Conservation (phyloP, 2,329 filamentous ascomycete species). For the Biscogniauxia marginata region DNA sequence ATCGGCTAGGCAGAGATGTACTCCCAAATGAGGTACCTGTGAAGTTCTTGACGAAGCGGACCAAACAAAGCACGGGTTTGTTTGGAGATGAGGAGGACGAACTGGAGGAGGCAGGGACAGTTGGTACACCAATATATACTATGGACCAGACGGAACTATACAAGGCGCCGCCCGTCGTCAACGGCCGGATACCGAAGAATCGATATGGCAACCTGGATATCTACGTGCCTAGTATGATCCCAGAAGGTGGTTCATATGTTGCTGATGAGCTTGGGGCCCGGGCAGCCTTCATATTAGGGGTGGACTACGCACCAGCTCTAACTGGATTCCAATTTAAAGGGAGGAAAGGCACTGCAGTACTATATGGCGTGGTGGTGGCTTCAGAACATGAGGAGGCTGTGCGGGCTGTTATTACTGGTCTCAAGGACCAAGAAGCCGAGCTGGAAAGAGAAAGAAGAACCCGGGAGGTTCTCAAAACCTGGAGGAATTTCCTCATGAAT, state of each 20-base stretch:
- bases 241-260: conserved; percentile 75
- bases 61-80: conserved; percentile 33
- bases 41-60: conserved; percentile 64
- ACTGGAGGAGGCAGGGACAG: conserved; percentile 41
- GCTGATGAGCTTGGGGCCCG: conserved; percentile 56
- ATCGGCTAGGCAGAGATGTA: conserved; percentile 78
- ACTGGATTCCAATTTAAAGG: conserved; percentile 88
- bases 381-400: conserved; percentile 70
- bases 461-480: conserved; percentile 61
- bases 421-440: conserved; percentile 65
- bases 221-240: conserved; percentile 90
- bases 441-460: conserved; percentile 63
- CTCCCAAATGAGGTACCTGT: conserved; percentile 76
- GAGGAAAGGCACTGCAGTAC: conserved; percentile 78
- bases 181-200: conserved; percentile 82
- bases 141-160: conserved; percentile 71
- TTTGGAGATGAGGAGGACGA: conserved; percentile 39
- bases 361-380: conserved; percentile 76
- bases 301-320: conserved; percentile 88
- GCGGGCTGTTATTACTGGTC: conserved; percentile 62
- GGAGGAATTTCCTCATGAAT: conserved; percentile 75
- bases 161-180: conserved; percentile 69
- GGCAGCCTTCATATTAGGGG: conserved; percentile 71
- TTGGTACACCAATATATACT: conserved; percentile 58
- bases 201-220: conserved; percentile 92